Evolutionary conservation across 306 rosid genomes (phyloP), one percentile per base, ranked within the genome.

Genomic region (Adenanthera pavonina): DNA sequence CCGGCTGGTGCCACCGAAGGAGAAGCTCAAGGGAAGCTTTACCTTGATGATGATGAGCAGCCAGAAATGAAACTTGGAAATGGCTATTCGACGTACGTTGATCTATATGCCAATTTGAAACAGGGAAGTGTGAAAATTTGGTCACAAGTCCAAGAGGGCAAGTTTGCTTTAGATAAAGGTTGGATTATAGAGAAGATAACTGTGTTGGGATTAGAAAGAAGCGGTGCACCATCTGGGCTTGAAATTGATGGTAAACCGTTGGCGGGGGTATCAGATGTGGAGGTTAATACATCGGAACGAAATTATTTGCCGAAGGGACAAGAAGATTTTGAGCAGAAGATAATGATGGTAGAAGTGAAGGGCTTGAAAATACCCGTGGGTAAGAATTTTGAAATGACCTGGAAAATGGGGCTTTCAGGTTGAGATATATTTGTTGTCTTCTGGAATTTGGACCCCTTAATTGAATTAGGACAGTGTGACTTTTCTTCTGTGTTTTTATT

Each of bases 91-190:
- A 92, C 91, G 3, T 93, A 86, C 57, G 68, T 92, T 16, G 91
- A 92, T 69, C 83, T 95, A 60, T 85, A 87, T 34, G 98, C 96
- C 34, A 86, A 87, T 25, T 68, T 93, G 17, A 84, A 85, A 30
- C 57, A 88, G 60, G 96, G 98, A 69, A 75, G 52, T 69, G 94
- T 92, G 78, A 95, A 92, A 69, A 80, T 95, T 43, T 93, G 98
- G 97, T 95, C 99, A 69, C 79, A 89, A 76, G 99, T 95, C 70
- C 89, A 90, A 84, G 99, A 93, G 80, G 84, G 97, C 3, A 86
- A 90, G 87, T 95, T 79, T 89, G 99, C 99, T 36, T 66, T 95
- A n/a, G 90, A 79, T 3, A 86, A 91, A 65, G 96, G 91, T 69
- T 93, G 54, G 97, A 61, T 88, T n/a, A 84, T 95, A 49, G 98